Evolutionary conservation across 768 basidiomycete genomes (phyloP), one percentile per base, ranked within the genome.

Genomic region (Suillus variegatus): DNA sequence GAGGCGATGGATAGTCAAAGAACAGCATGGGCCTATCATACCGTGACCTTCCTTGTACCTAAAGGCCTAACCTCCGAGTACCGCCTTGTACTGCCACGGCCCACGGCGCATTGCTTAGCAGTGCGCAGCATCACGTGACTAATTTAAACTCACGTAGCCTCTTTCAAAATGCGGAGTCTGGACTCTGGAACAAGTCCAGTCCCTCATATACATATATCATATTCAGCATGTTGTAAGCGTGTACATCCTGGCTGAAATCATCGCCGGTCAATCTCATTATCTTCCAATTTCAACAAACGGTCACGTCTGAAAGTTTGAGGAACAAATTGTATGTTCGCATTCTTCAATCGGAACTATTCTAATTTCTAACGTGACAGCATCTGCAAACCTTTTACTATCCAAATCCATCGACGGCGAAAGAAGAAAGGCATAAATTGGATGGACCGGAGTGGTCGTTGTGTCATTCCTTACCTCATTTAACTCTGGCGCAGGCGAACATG

Each of bases 311-410:
- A n/a, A n/a, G n/a, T n/a, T 6, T 6, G 32, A 32, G 32, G 32
- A 32, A 0, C 32, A 32, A 32, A 32, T 32, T 99, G 49, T 97
- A 97, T 73, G 94, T 93, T 0, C 93, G 93, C 7, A 82, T 99
- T n/a, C 84, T 95, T 51, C 22, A 3, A 25, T 25, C 16, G 25
- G 25, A 16, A 25, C 49, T 7, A 51, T 22, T 25, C 1, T 25
- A 51, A 47, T 10, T 49, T 66, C 32, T 69, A 44, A 32, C 6
- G 32, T n/a, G 20, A 68, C 64, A 95, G 93, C 83, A 92, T 47
- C 93, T 93, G 3, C 94, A 95, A 85, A 82, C 84, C 28, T 32
- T 82, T 95, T 46, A 90, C 89, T 9, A 81, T 95, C 6, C 89
- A 93, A 75, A 78, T 95, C 62, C 51, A 72, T 71, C 28, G 60